These are phyloP conservation scores for Aphanomyces cochlioides DNA, from an alignment of 352 stramenopile genomes.

Conservation along the genomic window DNA sequence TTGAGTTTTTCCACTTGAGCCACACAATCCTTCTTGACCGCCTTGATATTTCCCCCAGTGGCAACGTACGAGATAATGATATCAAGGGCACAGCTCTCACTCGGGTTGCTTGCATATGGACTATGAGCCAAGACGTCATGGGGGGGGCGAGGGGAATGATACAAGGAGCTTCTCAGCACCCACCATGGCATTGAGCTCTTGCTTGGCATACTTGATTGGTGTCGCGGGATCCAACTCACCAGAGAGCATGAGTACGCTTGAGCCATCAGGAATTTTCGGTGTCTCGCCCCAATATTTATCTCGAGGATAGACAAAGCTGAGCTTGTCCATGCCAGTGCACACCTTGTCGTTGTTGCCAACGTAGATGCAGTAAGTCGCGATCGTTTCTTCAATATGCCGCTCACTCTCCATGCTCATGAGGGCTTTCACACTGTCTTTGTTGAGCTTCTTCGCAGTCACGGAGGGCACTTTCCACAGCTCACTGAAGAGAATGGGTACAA, in stretches of 20 bases:
- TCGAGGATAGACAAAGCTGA: constrained; percentile 36
- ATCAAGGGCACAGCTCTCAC: constrained; percentile 27
- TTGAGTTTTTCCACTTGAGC: no score
- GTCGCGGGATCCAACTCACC: constrained; percentile 37
- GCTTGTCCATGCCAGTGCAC: neutral
- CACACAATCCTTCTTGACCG: no score
- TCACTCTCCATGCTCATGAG: constrained; percentile 25
- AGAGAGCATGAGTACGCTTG: constrained; percentile 34
- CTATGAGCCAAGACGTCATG: constrained; percentile 33
- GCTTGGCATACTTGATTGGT: constrained; percentile 32
- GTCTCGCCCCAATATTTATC: constrained; percentile 42
- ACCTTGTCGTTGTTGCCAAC: neutral
- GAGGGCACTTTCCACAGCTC: constrained; percentile 36
- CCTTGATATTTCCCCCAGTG: neutral
- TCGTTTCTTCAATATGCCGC: neutral
- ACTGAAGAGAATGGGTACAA: constrained; percentile 40
- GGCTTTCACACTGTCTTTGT: constrained; percentile 33
- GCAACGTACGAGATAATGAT: constrained; percentile 31
- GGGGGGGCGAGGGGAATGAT: constrained; percentile 33
- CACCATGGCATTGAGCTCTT: constrained; percentile 32
- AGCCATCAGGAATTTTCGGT: constrained; percentile 28
- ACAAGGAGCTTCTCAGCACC: constrained; percentile 31
- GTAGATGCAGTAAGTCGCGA: neutral
- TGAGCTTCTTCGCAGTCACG: constrained; percentile 31
- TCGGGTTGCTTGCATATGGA: neutral